Evolutionary conservation across 345 rosid genomes (phyloP), one percentile per base, ranked within the genome.

Genomic region (Erucastrum elatum): DNA sequence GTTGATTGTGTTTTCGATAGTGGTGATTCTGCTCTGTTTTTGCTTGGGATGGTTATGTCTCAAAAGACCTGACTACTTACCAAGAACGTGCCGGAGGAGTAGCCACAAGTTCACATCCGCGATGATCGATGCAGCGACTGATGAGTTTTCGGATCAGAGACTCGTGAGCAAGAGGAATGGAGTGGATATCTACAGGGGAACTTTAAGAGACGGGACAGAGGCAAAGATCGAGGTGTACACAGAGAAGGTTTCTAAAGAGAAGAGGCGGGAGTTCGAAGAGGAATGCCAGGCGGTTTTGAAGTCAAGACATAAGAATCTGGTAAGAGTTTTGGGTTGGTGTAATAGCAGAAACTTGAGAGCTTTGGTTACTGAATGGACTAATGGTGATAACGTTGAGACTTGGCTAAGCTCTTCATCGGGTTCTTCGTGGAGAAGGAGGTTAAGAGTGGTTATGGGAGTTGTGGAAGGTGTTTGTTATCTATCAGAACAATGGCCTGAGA

Each of bases 261-360:
- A 78, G 2, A 8, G 35, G n/a, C 64, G 56, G 6, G 79, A 70
- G 58, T 91, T 88, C 30, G 71, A 62, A 0, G 81, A 77, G 67
- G 90, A 86, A 70, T 87, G 92, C 17, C 72, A 82, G 79, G 72
- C 81, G 75, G 78, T 85, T 41, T 91, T 78, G 56, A 86, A 87
- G 59, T 62, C 89, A 37, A 16, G 80, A 26, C 94, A 91, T 79
- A 83, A 72, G 84, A 91, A 91, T 74, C 7, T 91, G 41, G 85
- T 91, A 1, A 82, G 74, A 25, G 90, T 89, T 8, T 53, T 87
- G 64, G 97, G 94, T 66, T 91, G 94, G 92, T 88, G 92, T 35
- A 63, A 62, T 51, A 63, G 72, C 61, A 73, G 81, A 65, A 81
- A 63, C 35, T 3, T 79, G 79, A 86, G 88, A 56, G 89, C 90